Evolutionary conservation across 495 filamentous ascomycete genomes (phyloP).

Genomic region (Penicillium macrosclerotiorum): DNA sequence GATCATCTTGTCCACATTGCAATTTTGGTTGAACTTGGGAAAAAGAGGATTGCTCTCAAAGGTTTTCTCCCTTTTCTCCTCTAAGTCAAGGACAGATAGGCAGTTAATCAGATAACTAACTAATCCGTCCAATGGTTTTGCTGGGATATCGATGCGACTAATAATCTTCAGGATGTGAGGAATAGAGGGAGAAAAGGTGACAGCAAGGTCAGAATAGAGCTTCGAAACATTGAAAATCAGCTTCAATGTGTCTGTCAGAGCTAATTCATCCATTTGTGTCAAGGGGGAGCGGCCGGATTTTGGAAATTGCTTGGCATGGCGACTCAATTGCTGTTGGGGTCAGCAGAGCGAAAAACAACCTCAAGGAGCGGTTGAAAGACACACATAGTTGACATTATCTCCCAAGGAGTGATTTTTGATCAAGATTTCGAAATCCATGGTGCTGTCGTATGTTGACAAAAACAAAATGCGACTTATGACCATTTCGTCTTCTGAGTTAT

Average conservation of each 20-base stretch:
- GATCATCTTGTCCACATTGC: constrained; percentile 67
- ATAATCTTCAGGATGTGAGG: constrained; percentile 74
- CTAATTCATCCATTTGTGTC: constrained; percentile 71
- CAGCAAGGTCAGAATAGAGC: constrained; percentile 58
- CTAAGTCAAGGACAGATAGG: constrained; percentile 73
- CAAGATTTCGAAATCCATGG: constrained; percentile 62
- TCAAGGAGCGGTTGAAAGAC: not conserved
- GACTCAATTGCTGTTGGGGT: constrained; percentile 56
- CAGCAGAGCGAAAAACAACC: constrained; percentile 1
- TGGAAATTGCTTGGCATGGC: constrained; percentile 63
- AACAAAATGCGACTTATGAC: constrained; percentile 79
- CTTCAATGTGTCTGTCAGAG: constrained; percentile 80
- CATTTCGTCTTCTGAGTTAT: constrained; percentile 86
- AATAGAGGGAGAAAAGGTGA: constrained; percentile 63
- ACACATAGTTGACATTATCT: constrained; percentile 62
- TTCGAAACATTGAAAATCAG: constrained; percentile 85
- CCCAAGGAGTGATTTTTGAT: constrained; percentile 69
- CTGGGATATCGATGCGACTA: constrained; percentile 49
- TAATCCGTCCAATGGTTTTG: constrained; percentile 58
- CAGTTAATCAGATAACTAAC: constrained; percentile 71
- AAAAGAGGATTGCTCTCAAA: constrained; percentile 56
- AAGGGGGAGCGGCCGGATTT: constrained; percentile 39
- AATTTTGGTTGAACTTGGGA: constrained; percentile 59
- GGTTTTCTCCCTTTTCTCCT: constrained; percentile 41
- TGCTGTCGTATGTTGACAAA: constrained; percentile 79